Percentiles rank a stretch among this genome's conserved stretches.
These are phyloP conservation scores for slime mould (Dictyostelium discoideum) DNA, from an alignment of 78 protist species.

Conservation along the genomic window DNA sequence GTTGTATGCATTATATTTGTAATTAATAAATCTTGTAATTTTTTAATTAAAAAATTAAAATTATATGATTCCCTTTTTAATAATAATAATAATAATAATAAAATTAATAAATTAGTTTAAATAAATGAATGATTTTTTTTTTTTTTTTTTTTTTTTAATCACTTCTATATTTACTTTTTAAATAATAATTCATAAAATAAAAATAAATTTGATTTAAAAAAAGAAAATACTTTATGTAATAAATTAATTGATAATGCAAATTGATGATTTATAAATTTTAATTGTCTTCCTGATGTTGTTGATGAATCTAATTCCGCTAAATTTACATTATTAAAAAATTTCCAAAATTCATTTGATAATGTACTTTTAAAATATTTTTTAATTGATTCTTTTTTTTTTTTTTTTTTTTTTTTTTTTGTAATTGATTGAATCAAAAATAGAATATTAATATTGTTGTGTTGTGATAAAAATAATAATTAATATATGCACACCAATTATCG, in stretches of 20 bases:
- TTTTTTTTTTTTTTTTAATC: not conserved
- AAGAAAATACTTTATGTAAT: conserved; percentile 6
- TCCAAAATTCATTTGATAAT: conserved; percentile 17
- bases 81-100: not conserved
- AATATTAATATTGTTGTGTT: not conserved
- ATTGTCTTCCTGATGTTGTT: not conserved
- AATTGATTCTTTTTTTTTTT: not conserved
- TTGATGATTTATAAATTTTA: conserved; percentile 25
- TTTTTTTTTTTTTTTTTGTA: too few species aligned
- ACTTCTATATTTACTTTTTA: not conserved
- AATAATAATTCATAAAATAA: not conserved
- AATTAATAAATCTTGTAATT: conserved; percentile 30
- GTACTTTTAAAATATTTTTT: not conserved
- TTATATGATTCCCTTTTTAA: not conserved
- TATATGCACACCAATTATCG: too few species aligned
- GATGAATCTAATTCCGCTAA: not conserved
- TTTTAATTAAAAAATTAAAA: conserved; percentile 25
- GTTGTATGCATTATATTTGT: not conserved
- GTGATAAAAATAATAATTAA: not conserved
- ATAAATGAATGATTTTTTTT: too few species aligned
- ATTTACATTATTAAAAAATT: conserved; percentile 1
- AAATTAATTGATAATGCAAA: conserved; percentile 26
- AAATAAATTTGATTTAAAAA: conserved; percentile 4
- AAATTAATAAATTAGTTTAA: not conserved
- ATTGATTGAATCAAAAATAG: too few species aligned